Base-by-base conservation (phyloP, 345 rosid species). In the Citrus maxima region DNA sequence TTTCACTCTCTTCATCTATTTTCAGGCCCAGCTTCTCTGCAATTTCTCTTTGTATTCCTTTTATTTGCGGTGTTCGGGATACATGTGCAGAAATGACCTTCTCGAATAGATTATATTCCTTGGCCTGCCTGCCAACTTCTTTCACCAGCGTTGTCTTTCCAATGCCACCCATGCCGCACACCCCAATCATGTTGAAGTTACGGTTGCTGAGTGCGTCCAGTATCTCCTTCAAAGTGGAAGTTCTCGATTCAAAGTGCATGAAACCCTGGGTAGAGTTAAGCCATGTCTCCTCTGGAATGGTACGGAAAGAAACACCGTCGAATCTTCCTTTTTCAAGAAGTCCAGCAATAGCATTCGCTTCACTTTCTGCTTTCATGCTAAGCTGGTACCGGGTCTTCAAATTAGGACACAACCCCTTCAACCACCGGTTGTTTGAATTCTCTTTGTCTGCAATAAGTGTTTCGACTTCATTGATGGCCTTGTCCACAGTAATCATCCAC, bases 231-330 rank as follows among this genome's bases (percentile, higher is more conserved):
- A 40, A 40, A 0, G 3, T 40, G 3, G 10, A 40, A 12, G 9
- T 9, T 2, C 83, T 83, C 30, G 86, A 80, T 25, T 80, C 74
- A 27, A 80, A 73, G 7, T 46, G 27, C 72, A 63, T 21, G n/a
- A 62, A 77, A 30, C 19, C 40, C 42, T 37, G 34, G 42, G 10
- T 4, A 6, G 77, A 14, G 0, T 51, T 0, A 2, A 77, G 70
- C 58, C 32, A 55, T 63, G 67, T 73, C 42, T 34, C 76, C 54
- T 67, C 46, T 2, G 69, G 79, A 67, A 67, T 58, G 25, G 65
- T 14, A 3, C 12, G 77, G 40, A 46, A 35, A 18, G 56, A 32
- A 34, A 83, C 35, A 28, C 13, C 9, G 14, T 3, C 51, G 14
- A 82, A 70, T 21, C 16, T 7, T 2, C 32, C 28, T 49, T 30